Conservation (phyloP, 768 basidiomycete species). For the Tylopilus sp. region DNA sequence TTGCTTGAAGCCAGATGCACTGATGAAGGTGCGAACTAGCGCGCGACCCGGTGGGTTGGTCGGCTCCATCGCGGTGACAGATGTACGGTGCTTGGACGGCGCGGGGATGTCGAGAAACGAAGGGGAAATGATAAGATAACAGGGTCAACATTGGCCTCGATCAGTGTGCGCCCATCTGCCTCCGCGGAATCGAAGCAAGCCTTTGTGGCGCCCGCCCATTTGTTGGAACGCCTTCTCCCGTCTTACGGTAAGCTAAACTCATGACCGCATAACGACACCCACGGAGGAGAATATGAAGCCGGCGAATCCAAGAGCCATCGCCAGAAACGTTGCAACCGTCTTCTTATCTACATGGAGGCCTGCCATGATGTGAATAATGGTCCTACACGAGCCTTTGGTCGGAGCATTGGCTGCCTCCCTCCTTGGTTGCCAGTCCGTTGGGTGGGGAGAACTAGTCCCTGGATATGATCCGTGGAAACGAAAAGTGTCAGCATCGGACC, state of each 20-base stretch:
- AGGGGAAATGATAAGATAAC: conserved; percentile 27
- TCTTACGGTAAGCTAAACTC: conserved; percentile 1
- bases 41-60: background rate
- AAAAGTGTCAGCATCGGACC: background rate
- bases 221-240: conserved; percentile 3
- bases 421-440: background rate
- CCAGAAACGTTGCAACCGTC: conserved; percentile 6
- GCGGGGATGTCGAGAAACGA: conserved; percentile 11
- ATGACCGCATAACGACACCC: background rate
- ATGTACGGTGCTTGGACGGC: conserved; percentile 21
- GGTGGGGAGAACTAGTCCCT: background rate
- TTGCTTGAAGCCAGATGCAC: background rate
- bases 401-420: background rate
- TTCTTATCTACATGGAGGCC: conserved; percentile 4
- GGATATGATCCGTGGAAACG: conserved; percentile 17
- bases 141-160: conserved; percentile 13
- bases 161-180: conserved; percentile 2
- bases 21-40: conserved; percentile 8
- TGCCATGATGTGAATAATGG: background rate
- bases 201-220: background rate
- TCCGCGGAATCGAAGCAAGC: conserved; percentile 23
- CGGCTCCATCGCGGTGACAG: background rate
- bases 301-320: background rate
- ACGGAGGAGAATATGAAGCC: background rate
- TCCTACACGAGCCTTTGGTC: background rate